These are phyloP conservation scores for Cystoisospora suis DNA, from an alignment of 169 alveolate genomes.

Conservation along the genomic window DNA sequence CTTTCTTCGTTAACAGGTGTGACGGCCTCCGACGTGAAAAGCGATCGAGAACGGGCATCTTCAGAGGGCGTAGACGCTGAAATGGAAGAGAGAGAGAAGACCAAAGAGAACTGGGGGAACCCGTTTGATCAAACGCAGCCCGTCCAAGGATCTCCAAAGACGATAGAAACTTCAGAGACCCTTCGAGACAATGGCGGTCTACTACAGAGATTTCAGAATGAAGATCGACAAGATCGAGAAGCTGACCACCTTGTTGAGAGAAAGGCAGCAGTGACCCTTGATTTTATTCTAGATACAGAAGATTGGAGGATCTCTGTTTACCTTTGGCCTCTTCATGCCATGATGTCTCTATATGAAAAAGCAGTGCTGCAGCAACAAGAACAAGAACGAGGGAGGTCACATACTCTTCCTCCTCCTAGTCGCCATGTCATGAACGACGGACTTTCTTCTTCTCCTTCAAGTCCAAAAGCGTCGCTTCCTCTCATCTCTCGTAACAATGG, in stretches of 20 bases:
- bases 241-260: background rate
- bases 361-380: slow-evolving; percentile 43
- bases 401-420: background rate
- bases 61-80: background rate
- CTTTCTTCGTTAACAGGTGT: background rate
- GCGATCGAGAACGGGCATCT: too few relatives aligned
- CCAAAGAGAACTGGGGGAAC: too few relatives aligned
- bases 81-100: background rate
- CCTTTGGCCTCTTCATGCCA: slow-evolving; percentile 62
- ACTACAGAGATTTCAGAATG: too few relatives aligned
- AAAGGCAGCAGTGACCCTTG: background rate
- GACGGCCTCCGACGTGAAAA: too few relatives aligned
- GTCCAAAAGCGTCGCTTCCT: too few relatives aligned
- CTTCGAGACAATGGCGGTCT: background rate
- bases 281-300: background rate
- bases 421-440: background rate
- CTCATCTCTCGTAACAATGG: too few relatives aligned
- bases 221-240: background rate
- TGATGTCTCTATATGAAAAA: slow-evolving; percentile 33
- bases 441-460: background rate
- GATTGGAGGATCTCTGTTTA: slow-evolving; percentile 1
- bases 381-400: background rate
- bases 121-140: too few relatives aligned
- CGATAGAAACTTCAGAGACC: background rate
- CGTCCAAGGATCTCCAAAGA: too few relatives aligned